A percentile compares a stretch with the other conserved stretches of the same genome.
Conservation (phyloP, 306 rosid genomes). For the Lagenaria siceraria region DNA sequence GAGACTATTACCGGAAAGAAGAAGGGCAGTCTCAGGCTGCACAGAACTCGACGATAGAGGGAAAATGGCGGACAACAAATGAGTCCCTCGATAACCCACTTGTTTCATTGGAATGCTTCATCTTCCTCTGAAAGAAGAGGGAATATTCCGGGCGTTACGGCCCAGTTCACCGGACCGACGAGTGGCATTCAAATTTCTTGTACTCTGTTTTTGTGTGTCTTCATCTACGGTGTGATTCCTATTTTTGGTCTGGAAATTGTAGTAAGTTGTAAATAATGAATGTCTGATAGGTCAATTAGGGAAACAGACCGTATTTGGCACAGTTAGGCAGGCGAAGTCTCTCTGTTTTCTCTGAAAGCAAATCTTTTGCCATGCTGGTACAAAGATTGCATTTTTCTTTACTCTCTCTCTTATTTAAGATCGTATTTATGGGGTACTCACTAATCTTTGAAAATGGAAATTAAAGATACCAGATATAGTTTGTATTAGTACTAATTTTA, state of each 20-base stretch:
- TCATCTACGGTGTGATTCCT: neutral
- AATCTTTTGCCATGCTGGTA: neutral
- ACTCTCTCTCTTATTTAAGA: neutral
- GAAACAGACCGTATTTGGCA: neutral
- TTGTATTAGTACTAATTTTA: neutral
- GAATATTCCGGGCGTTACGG: neutral
- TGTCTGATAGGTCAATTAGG: neutral
- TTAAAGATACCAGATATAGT: neutral
- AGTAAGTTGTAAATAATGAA: conserved; percentile 6
- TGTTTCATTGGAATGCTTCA: conserved; percentile 91
- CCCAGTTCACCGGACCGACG: neutral
- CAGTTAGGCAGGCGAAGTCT: neutral
- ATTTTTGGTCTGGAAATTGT: neutral
- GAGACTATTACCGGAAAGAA: conserved; percentile 22
- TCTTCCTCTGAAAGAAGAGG: conserved; percentile 31
- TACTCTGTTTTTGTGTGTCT: neutral
- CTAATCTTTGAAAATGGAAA: neutral
- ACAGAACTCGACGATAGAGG: conserved; percentile 10
- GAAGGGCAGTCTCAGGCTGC: conserved; percentile 10
- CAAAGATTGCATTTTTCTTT: neutral
- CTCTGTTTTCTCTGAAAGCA: neutral
- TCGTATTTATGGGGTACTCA: neutral
- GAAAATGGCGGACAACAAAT: conserved; percentile 24
- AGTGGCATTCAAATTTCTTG: neutral
- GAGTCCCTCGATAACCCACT: conserved; percentile 85